Conservation (phyloP, 73 alveolate species). For the Paramecium biaurelia region DNA sequence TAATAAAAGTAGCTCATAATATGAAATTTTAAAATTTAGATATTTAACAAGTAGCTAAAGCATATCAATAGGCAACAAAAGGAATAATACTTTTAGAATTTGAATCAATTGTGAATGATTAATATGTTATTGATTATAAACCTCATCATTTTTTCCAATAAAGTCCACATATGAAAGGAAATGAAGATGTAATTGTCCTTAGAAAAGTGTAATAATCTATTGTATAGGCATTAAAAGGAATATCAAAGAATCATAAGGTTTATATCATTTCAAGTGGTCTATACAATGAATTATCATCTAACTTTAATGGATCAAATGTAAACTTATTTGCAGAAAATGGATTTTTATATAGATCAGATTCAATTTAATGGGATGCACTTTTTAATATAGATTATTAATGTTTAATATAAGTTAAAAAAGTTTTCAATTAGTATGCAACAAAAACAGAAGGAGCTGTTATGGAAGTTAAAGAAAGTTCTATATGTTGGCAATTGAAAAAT, state of each 20-base stretch:
- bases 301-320: neutral
- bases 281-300: neutral
- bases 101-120: neutral
- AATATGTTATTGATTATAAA: conserved; percentile 3
- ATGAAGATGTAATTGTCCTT: neutral
- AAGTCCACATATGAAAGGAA: conserved; percentile 31
- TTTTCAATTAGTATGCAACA: neutral
- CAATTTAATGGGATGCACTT: neutral
- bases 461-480: neutral
- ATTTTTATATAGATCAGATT: neutral
- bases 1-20: conserved; percentile 4
- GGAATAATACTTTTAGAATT: neutral
- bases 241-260: neutral
- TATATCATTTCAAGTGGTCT: conserved; percentile 3
- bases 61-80: neutral
- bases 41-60: neutral
- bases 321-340: conserved; percentile 47
- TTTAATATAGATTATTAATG: neutral
- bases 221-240: neutral
- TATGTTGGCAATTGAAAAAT: neutral
- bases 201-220: neutral
- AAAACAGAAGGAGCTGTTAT: conserved; percentile 28
- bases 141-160: neutral
- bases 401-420: neutral
- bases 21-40: neutral